phyloP scores from a whole-genome alignment of 192 early-diverging fungal genomes.

The Piromyces finnis region DNA sequence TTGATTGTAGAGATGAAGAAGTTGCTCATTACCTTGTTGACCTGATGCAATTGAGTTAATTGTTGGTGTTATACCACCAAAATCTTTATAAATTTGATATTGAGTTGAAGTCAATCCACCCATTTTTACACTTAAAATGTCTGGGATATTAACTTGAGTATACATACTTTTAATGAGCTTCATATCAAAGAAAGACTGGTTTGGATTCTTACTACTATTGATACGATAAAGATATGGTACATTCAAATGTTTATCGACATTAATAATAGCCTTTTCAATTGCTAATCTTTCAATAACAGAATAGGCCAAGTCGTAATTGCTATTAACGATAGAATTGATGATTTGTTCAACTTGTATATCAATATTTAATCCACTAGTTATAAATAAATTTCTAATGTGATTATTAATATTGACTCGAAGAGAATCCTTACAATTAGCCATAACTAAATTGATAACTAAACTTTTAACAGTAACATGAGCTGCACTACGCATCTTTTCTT shows the following conservation, averaged over 20 bases:
- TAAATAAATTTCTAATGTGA: not conserved
- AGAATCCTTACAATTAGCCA: conserved; percentile 89
- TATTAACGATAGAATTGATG: conserved; percentile 63
- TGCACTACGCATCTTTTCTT: conserved; percentile 80
- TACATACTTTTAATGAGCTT: not conserved
- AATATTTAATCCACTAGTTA: not conserved
- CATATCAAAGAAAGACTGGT: not conserved
- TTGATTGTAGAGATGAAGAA: not conserved
- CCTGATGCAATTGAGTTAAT: not conserved
- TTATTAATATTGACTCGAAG: conserved; percentile 24
- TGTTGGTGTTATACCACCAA: not conserved
- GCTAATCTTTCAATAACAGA: conserved; percentile 89
- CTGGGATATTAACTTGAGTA: not conserved
- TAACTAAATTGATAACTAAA: conserved; percentile 63
- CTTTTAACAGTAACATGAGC: conserved; percentile 91
- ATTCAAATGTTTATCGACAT: conserved; percentile 69
- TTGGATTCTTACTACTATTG: conserved; percentile 16
- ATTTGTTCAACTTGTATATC: conserved; percentile 44
- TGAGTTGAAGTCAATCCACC: not conserved
- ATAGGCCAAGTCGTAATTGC: conserved; percentile 88
- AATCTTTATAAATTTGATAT: not conserved
- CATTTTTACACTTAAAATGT: not conserved
- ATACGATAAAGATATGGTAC: conserved; percentile 50
- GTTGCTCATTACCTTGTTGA: not conserved
- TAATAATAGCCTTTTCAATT: conserved; percentile 81